Evolutionary conservation across 306 rosid species (phyloP), one percentile per base, ranked within the genome.

Genomic region (Casuarina cunninghamiana): DNA sequence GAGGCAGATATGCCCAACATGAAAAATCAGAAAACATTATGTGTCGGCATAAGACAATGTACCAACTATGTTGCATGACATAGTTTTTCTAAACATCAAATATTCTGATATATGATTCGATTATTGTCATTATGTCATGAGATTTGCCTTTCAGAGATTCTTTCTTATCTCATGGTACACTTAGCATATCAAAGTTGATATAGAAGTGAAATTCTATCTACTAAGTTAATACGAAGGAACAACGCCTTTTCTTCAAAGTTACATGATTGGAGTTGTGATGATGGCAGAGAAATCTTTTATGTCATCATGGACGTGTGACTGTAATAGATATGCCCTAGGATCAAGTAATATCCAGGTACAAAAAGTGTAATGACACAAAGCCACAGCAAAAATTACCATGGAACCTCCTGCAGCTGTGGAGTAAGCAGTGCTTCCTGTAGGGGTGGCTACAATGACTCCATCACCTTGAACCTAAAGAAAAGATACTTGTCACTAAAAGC

Each of bases 371-470:
- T 17, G 9, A 61, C 49, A 26, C 3, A n/a, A 55, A 73, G 37
- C 49, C 39, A 71, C 48, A 32, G 66, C 43, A 58, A 43, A 15
- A 75, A 79, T 78, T 91, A 93, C 98, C 98, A 93, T 93, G 74
- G 99, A 95, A 84, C 99, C 99, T 78, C 97, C 99, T 55, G 99
- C 97, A 80, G 99, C 97, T 12, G 99, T 95, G 80, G 98, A 91
- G 88, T 93, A 95, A 78, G 99, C 98, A 60, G 99, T 95, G 80
- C 99, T 95, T 86, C 99, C 99, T 2, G 99, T 95, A 45, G 99
- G 99, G 72, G 98, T 95, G 82, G 98, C 99, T 58, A 95, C 90
- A 73, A 93, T 95, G 79, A 95, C 97, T 80, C 99, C 99, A 79
- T 95, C 98, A 72, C 96, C 99, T 91, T 95, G 99, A 80, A 95